phyloP scores from a whole-genome alignment of 257 asterid genomes.

The Nicotiana noctiflora region DNA sequence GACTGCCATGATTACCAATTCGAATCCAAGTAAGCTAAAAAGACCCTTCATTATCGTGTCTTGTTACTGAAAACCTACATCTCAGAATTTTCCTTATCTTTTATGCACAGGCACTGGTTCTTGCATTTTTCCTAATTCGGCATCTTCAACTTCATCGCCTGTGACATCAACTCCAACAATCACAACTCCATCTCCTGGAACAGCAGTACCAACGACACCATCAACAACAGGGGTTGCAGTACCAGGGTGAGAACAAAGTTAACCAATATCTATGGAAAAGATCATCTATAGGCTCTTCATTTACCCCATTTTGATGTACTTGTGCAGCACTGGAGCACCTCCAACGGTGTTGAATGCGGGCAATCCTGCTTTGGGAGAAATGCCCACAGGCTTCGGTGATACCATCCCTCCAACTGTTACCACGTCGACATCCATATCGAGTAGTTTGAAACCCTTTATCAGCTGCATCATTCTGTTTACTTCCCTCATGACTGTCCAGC shows the following conservation, averaged over 20 bases:
- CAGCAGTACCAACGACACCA: conserved; percentile 39
- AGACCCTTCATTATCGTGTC: background rate
- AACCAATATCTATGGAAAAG: background rate
- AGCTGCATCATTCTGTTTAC: conserved; percentile 31
- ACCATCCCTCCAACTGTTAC: conserved; percentile 30
- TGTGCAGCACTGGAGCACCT: conserved; percentile 40
- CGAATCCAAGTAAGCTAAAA: conserved; percentile 65
- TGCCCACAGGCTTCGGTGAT: conserved; percentile 38
- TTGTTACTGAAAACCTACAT: background rate
- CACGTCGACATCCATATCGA: conserved; percentile 33
- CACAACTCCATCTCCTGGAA: background rate
- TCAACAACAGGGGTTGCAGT: conserved; percentile 48
- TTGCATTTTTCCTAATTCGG: conserved; percentile 46
- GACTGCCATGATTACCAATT: conserved; percentile 51
- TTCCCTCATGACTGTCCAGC: conserved; percentile 28
- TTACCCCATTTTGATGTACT: background rate
- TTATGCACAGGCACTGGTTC: conserved; percentile 64
- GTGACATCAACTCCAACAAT: background rate
- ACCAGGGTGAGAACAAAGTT: conserved; percentile 28
- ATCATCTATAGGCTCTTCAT: background rate
- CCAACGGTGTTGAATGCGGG: conserved; percentile 35
- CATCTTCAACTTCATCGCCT: conserved; percentile 28
- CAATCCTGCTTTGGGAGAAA: conserved; percentile 45
- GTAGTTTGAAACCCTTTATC: conserved; percentile 31
- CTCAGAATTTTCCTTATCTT: background rate